Conservation (phyloP, 1,139 yeast species). For the Wickerhamiella pararugosa region DNA sequence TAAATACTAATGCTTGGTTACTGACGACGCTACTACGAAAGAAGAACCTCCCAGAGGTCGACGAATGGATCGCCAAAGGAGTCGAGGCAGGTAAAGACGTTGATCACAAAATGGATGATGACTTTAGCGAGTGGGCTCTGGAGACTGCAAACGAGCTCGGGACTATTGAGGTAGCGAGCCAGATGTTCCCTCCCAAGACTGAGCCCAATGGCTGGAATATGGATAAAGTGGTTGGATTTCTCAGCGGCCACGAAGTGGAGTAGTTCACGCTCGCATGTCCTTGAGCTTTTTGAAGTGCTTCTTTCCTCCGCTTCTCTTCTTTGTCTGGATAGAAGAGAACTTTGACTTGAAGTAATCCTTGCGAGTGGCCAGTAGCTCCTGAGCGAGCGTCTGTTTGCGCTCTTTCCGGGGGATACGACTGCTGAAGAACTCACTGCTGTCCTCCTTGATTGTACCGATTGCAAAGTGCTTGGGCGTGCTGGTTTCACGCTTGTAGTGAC, state of each 20-base stretch:
- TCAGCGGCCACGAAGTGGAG: conserved; percentile 14
- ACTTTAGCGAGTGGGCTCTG: conserved; percentile 43
- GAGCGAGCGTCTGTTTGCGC: conserved; percentile 65
- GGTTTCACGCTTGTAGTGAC: conserved; percentile 82
- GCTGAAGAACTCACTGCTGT: conserved; percentile 63
- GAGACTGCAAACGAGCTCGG: conserved; percentile 15
- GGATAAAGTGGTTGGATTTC: conserved; percentile 19
- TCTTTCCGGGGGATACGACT: conserved; percentile 55
- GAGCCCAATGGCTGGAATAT: conserved; percentile 18
- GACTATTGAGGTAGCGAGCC: conserved; percentile 9
- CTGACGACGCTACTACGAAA: conserved; percentile 73
- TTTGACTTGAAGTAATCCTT: conserved; percentile 67
- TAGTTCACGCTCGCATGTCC: conserved; percentile 33
- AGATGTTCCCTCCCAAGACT: conserved; percentile 8
- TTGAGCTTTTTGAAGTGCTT: conserved; percentile 51
- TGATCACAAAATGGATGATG: conserved; percentile 21
- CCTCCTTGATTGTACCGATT: conserved; percentile 77
- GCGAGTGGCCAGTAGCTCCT: conserved; percentile 51
- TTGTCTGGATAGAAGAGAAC: conserved; percentile 60
- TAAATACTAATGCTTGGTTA: conserved; percentile 67
- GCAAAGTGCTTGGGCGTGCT: conserved; percentile 70
- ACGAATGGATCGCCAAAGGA: conserved; percentile 65
- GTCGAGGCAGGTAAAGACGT: conserved; percentile 27
- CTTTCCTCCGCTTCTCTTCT: conserved; percentile 64
- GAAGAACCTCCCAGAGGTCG: conserved; percentile 80